These are phyloP conservation scores for Neopestalotiopsis clavispora DNA, from an alignment of 2,329 filamentous ascomycete species.

Conservation along the genomic window DNA sequence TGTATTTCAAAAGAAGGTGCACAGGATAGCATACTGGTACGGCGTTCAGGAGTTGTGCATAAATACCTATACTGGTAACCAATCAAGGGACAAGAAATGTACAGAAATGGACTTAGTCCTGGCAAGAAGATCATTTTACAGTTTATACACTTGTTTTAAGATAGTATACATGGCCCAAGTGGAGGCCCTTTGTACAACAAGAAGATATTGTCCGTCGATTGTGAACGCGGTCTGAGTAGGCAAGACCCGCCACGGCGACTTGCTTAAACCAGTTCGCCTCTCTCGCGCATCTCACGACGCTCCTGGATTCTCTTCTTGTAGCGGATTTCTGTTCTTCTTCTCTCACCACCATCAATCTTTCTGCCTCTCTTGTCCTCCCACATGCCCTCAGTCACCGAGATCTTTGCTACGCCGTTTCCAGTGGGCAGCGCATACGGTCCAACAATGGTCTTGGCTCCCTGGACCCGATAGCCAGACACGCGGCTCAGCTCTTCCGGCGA, in stretches of 20 bases:
- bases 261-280: conserved; percentile 27
- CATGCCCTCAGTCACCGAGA: conserved; percentile 82
- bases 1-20: not conserved
- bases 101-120: not conserved
- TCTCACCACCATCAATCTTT: conserved; percentile 97
- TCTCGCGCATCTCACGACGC: conserved; percentile 67
- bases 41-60: conserved; percentile 25
- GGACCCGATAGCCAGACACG: conserved; percentile 70
- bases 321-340: conserved; percentile 81
- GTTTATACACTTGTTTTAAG: conserved; percentile 17
- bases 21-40: conserved; percentile 20
- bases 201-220: not conserved
- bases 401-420: conserved; percentile 68
- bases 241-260: not conserved
- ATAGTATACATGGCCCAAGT: conserved; percentile 11
- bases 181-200: not conserved
- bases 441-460: conserved; percentile 70
- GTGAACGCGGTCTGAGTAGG: not conserved
- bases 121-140: conserved; percentile 18
- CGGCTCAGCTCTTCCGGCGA: conserved; percentile 49
- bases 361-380: conserved; percentile 88
- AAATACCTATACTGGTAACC: not conserved
- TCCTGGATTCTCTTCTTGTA: conserved; percentile 84
- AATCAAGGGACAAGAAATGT: not conserved
- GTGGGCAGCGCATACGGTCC: conserved; percentile 77